Evolutionary conservation across 805 yeast genomes (phyloP), one percentile per base, ranked within the genome.

Genomic region (Grigorovia jiainica): DNA sequence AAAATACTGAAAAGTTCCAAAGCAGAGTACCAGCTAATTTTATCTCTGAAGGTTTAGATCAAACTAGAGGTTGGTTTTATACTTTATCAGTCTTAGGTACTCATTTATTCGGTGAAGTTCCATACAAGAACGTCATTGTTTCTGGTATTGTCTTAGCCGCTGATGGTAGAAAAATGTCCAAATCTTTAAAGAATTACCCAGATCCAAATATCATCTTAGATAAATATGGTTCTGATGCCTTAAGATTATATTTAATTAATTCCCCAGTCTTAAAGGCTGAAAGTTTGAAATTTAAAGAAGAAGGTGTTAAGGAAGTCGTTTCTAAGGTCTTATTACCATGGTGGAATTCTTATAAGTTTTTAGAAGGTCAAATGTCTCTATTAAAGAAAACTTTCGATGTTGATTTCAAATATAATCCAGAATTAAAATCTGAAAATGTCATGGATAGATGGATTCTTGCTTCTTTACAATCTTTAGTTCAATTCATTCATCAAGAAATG

Each of bases 61-160:
- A 92, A 72, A 92, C 99, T 45, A 86, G 99, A 78, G 99, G 99
- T 63, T 92, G 99, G 99, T 92, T 92, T 70, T 92, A 92, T 67
- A 92, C 98, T 41, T 74, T 92, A 64, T 82, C 95, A 36, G 96
- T 92, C 19, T 74, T 92, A 57, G 98, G 97, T 64, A 86, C 95
- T 44, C 97, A 90, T 56, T 70, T 92, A 55, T 92, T 92, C 70
- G 81, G 83, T 57, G 76, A 80, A 45, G 94, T 95, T 49, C 97
- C 99, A 39, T 92, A 83, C 73, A 71, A 90, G 66, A 92, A 92
- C 64, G 95, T 89, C 50, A 86, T 92, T 63, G 98, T 92, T 40
- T 73, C 87, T 34, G 99, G 99, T 73, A 85, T 92, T 60, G 95
- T 92, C 36, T 75, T 92, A 53, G 99, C 99, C 36, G 80, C 92